A percentile compares a stretch with the other conserved stretches of the same genome.
Conservation (phyloP, 2,329 filamentous ascomycete genomes). For the Pestalotiopsis fici region DNA sequence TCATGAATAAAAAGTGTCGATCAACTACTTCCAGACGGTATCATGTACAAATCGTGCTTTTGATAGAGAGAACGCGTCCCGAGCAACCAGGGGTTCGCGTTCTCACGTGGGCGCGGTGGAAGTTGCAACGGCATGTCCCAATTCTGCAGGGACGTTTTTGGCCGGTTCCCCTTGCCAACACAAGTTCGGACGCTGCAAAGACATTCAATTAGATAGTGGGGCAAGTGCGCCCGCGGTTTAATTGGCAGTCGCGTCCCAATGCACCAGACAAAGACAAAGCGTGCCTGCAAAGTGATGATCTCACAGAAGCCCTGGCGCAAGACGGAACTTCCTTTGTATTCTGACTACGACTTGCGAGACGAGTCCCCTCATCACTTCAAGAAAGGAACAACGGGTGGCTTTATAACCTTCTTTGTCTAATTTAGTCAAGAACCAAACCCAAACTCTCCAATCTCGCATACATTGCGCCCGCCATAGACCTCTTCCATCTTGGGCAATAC, state of each 20-base stretch:
- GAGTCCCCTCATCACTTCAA: background rate
- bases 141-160: background rate
- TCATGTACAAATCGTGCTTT: background rate
- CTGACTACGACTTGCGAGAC: background rate
- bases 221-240: background rate
- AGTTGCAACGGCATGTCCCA: background rate
- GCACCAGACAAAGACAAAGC: background rate
- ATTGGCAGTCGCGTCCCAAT: constrained; percentile 14
- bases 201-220: background rate
- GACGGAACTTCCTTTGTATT: background rate
- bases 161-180: background rate
- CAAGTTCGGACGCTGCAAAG: background rate
- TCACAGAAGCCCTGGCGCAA: background rate
- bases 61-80: background rate
- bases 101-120: constrained; percentile 33
- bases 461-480: background rate
- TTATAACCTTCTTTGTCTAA: background rate
- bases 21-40: background rate
- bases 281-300: background rate
- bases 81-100: constrained; percentile 4
- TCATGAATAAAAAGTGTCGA: background rate
- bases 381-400: background rate
- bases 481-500: background rate
- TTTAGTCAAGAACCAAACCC: background rate
- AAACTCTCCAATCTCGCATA: background rate